Base-by-base conservation (phyloP, 2,329 filamentous ascomycete species). In the Aspergillus fischeri region DNA sequence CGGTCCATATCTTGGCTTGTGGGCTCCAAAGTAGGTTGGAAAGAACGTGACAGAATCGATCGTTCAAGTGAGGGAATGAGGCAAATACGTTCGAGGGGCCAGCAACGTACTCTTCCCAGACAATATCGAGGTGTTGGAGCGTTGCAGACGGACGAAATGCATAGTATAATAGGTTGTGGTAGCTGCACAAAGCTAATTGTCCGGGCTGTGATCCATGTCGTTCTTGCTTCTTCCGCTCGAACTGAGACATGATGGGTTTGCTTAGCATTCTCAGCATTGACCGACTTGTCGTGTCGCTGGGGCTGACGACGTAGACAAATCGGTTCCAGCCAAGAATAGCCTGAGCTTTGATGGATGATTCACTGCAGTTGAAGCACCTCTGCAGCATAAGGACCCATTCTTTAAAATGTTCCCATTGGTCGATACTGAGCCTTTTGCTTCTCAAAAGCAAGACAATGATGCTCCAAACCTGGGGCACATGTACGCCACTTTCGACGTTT, bases 401-500 rank as follows among this genome's bases (percentile, higher is more conserved):
- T 28, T 80, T 83, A 60, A 91, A 86, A 67, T 89, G 84, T 32
- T 87, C 81, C 90, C 93, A 97, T 41, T 77, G 73, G 27, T 83
- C 76, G 70, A 86, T 62, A 78, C 85, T 67, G 78, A 80, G 62
- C 71, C 86, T 73, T 75, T 85, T 75, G 60, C 74, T 79, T 53
- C 89, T 86, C 50, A 97, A 78, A 55, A 96, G 85, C 1, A 96
- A 81, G 6, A 93, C 85, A 2, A 96, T 79, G 38, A 91, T 84
- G 57, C 89, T 89, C 93, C 93, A 97, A 24, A 97, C 90, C 63
- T 92, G 89, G 5, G 94, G 92, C 0, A 96, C 92, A 42, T 85
- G 80, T 0, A 80, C 73, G 9, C 83, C 84, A 24, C 84, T 82
- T 11, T 86, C 82, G 61, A 86, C 83, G 27, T 77, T 75, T 4